Conservation (phyloP, 306 rosid species). For the Trichosanthes truncata region DNA sequence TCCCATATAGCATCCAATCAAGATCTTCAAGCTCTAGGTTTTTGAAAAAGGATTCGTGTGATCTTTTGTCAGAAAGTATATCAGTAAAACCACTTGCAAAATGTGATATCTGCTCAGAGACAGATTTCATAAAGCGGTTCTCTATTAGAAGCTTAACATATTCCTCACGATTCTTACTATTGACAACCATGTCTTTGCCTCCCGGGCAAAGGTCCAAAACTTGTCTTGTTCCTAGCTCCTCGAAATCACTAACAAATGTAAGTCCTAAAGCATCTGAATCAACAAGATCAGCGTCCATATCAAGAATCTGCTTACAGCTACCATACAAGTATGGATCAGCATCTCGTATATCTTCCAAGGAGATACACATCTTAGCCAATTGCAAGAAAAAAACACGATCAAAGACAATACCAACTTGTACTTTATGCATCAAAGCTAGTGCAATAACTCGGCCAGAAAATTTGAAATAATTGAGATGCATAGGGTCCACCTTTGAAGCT, state of each 20-base stretch:
- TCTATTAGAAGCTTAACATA: constrained; percentile 66
- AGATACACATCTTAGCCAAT: constrained; percentile 57
- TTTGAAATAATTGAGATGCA: constrained; percentile 78
- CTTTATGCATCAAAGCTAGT: constrained; percentile 85
- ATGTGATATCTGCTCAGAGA: constrained; percentile 63
- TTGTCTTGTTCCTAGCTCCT: constrained; percentile 65
- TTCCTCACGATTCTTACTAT: constrained; percentile 56
- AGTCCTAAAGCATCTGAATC: constrained; percentile 86
- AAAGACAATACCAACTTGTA: constrained; percentile 85
- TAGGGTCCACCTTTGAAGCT: constrained; percentile 84
- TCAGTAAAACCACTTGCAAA: constrained; percentile 74
- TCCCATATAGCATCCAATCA: constrained; percentile 86
- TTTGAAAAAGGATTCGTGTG: constrained; percentile 41
- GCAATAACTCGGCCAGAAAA: constrained; percentile 89
- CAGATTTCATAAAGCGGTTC: constrained; percentile 64
- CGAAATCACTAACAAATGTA: constrained; percentile 84
- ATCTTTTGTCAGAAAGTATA: constrained; percentile 45
- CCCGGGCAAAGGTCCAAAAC: constrained; percentile 62
- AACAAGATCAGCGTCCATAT: constrained; percentile 68
- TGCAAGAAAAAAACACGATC: constrained; percentile 82
- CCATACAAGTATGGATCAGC: constrained; percentile 66
- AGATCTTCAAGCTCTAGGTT: constrained; percentile 79
- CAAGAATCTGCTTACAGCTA: constrained; percentile 75
- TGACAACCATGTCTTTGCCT: constrained; percentile 55
- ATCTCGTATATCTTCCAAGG: constrained; percentile 67